Evolutionary conservation across 495 filamentous ascomycete genomes (phyloP), one percentile per base, ranked within the genome.

Genomic region (Echria macrotheca): DNA sequence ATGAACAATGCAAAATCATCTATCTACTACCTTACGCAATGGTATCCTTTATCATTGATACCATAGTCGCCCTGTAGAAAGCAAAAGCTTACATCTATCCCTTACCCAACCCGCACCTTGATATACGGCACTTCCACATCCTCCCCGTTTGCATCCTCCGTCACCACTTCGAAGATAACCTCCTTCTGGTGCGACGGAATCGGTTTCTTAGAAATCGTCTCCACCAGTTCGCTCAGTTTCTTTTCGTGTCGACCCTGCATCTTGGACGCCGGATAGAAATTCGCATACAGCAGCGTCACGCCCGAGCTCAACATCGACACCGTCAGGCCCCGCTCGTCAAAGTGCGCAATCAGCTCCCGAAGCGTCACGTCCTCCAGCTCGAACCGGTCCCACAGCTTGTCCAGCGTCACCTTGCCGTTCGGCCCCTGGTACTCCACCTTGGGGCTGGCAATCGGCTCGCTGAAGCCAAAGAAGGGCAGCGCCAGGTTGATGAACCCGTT

Each of bases 401-500:
- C 94, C 55, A 97, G 83, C 26, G 76, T 79, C 29, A 95, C 83
- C 66, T 95, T 88, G 55, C 81, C 84, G 24, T 83, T 74, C 31
- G 80, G 69, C 44, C 89, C 82, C 59, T 72, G 61, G 68, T 97
- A 99, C 60, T 80, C 87, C 55, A 89, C 88, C 74, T 97, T 96
- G 15, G 89, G 88, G 55, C 87, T 94, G 15, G 81, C 78, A 56
- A 99, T 88, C 9, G 93, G 93, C 69, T 99, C 93, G 66, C 89
- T 94, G 79, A 97, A 99, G 15, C 91, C 91, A 52, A 97, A 90
- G 78, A 97, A 96, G 6, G 93, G 93, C 39, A 99, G 78, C 5
- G 94, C 94, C 49, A 99, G 74, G 72, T 99, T 99, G 65, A 97
- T 71, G 64, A 99, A 99, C 19, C 94, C 94, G 68, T 99, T 99